A percentile compares a stretch with the other conserved stretches of the same genome.
phyloP scores from a whole-genome alignment of 495 filamentous ascomycete genomes.

The Annulohypoxylon nitens region DNA sequence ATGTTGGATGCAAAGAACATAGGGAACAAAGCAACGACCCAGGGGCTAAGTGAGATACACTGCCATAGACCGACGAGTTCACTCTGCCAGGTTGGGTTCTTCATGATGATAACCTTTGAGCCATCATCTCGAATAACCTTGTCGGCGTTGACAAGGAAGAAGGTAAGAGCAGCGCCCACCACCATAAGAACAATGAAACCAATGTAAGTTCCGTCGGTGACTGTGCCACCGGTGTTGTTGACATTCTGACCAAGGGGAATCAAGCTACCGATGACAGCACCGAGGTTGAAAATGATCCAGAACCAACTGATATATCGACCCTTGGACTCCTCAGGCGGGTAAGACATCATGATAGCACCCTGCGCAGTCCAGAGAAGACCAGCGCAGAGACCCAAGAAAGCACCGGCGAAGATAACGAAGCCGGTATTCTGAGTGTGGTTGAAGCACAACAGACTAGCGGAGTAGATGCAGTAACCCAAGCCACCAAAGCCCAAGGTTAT shows the following conservation, averaged over 20 bases:
- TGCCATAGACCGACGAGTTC: constrained; percentile 84
- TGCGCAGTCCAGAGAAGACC: constrained; percentile 93
- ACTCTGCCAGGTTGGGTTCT: constrained; percentile 83
- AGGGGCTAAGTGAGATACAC: constrained; percentile 76
- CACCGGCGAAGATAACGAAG: constrained; percentile 83
- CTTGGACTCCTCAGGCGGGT: constrained; percentile 84
- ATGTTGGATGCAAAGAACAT: constrained; percentile 87
- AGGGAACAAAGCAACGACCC: constrained; percentile 87
- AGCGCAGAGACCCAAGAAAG: constrained; percentile 81
- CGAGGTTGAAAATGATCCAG: constrained; percentile 96
- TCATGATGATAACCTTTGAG: constrained; percentile 84
- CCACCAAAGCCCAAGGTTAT: constrained; percentile 82
- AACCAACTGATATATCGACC: constrained; percentile 91
- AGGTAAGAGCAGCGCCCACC: constrained; percentile 77
- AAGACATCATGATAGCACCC: constrained; percentile 96
- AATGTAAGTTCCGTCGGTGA: constrained; percentile 89
- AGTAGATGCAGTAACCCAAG: constrained; percentile 88
- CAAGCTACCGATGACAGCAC: constrained; percentile 89
- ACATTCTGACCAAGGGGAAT: constrained; percentile 87
- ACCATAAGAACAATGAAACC: constrained; percentile 90
- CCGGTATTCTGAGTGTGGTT: constrained; percentile 82
- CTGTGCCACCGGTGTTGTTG: constrained; percentile 68
- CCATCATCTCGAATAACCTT: constrained; percentile 84
- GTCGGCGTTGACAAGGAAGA: constrained; percentile 80
- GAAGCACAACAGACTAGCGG: constrained; percentile 81